Percentiles rank a stretch among this genome's conserved stretches.
Conservation (phyloP, 2,329 filamentous ascomycete species). For the Colletotrichum echinochloae region DNA sequence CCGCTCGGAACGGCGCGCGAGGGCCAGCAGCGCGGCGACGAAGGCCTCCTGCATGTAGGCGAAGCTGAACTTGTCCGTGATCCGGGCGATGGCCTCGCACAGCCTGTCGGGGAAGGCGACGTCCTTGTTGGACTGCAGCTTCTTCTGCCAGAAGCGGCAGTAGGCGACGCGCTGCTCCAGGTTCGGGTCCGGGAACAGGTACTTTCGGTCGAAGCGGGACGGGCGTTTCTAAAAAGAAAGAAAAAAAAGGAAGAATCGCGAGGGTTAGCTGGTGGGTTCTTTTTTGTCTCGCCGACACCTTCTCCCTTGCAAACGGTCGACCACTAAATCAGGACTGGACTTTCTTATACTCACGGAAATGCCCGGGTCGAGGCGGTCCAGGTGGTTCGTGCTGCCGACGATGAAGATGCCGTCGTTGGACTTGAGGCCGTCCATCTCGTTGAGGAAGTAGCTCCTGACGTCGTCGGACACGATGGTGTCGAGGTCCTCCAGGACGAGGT, state of each 20-base stretch:
- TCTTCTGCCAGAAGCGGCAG: slow-evolving; percentile 71
- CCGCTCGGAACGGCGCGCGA: slow-evolving; percentile 56
- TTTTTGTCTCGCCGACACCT: too few species aligned
- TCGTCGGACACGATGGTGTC: slow-evolving; percentile 72
- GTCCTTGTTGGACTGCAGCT: slow-evolving; percentile 66
- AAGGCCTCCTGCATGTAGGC: slow-evolving; percentile 79
- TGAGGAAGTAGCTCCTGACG: slow-evolving; percentile 77
- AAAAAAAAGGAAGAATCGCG: too few species aligned
- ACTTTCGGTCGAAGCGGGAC: slow-evolving; percentile 75
- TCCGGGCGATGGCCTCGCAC: slow-evolving; percentile 68
- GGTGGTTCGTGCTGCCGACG: slow-evolving; percentile 73
- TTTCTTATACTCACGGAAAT: slow-evolving; percentile 62
- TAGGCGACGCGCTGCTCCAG: slow-evolving; percentile 67
- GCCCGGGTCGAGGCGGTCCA: slow-evolving; percentile 75
- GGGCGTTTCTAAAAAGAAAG: slow-evolving; percentile 76
- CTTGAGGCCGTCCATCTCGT: slow-evolving; percentile 77
- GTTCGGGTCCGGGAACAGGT: slow-evolving; percentile 70
- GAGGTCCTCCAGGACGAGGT: slow-evolving; percentile 79
- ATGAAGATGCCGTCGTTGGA: slow-evolving; percentile 79
- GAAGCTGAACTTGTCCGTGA: slow-evolving; percentile 75
- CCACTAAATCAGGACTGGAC: too few species aligned
- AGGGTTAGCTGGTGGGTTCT: too few species aligned
- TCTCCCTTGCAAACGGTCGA: not conserved
- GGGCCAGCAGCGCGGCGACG: slow-evolving; percentile 70
- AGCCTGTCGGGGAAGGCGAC: slow-evolving; percentile 72